phyloP scores from a whole-genome alignment of 306 rosid genomes.

The Casuarina equisetifolia region DNA sequence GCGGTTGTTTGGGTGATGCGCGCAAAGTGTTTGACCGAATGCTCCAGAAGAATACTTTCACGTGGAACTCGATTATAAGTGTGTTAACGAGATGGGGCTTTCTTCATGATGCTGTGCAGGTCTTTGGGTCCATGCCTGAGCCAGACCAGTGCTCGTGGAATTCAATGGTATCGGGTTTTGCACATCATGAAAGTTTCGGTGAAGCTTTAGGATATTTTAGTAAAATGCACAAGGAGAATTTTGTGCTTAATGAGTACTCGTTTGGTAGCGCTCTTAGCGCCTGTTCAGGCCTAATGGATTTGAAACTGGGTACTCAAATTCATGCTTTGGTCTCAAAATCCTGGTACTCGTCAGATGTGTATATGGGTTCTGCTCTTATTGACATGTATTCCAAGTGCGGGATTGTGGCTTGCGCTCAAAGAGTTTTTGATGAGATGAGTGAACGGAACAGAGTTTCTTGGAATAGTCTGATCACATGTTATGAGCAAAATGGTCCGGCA shows the following conservation, averaged over 20 bases:
- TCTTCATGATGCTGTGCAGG: constrained; percentile 45
- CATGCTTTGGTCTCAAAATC: constrained; percentile 47
- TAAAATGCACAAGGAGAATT: constrained; percentile 46
- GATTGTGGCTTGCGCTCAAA: constrained; percentile 45
- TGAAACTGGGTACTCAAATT: constrained; percentile 50
- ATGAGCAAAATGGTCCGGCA: constrained; percentile 62
- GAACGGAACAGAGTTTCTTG: constrained; percentile 54
- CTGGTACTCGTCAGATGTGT: constrained; percentile 36
- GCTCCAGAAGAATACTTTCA: constrained; percentile 45
- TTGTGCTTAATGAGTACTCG: constrained; percentile 46
- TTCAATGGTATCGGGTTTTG: constrained; percentile 47
- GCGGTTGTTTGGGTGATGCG: constrained; percentile 36
- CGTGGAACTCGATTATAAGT: constrained; percentile 42
- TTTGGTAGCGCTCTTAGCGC: constrained; percentile 58
- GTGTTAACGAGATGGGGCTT: constrained; percentile 33
- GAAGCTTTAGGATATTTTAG: constrained; percentile 44
- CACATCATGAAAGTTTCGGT: constrained; percentile 38
- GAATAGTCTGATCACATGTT: constrained; percentile 66
- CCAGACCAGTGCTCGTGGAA: constrained; percentile 66
- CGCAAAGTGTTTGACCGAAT: constrained; percentile 44
- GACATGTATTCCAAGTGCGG: constrained; percentile 62
- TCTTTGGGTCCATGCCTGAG: constrained; percentile 43
- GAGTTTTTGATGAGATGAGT: constrained; percentile 49
- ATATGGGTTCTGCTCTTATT: constrained; percentile 55
- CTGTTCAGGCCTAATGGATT: constrained; percentile 49